These are phyloP conservation scores for Aspergillus clavatus DNA, from an alignment of 2,329 filamentous ascomycete species.

Conservation along the genomic window DNA sequence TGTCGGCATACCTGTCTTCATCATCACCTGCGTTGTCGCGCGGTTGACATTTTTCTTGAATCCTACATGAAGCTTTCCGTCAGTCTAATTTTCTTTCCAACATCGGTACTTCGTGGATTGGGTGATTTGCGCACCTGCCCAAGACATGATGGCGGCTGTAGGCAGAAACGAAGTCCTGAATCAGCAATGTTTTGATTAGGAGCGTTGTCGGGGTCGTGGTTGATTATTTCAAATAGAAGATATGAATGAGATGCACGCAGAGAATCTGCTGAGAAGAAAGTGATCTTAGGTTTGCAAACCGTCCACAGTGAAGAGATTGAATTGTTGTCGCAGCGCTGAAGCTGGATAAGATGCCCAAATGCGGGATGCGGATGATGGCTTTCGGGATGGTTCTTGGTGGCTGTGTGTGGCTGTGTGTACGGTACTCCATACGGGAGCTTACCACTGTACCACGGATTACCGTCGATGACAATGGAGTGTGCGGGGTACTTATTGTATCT, in stretches of 20 bases:
- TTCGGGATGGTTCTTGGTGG: slow-evolving; percentile 11
- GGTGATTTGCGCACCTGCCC: slow-evolving; percentile 55
- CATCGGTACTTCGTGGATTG: not conserved
- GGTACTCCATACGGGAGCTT: not conserved
- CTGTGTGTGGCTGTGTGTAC: slow-evolving; percentile 11
- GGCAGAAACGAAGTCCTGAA: slow-evolving; percentile 5
- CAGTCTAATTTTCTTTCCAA: slow-evolving; percentile 5
- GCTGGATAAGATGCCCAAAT: slow-evolving; percentile 8
- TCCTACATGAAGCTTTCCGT: slow-evolving; percentile 45
- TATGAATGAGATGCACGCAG: not conserved
- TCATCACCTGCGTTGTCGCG: slow-evolving; percentile 99
- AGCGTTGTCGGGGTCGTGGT: too few relatives aligned
- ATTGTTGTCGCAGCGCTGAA: not conserved
- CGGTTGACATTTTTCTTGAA: slow-evolving; percentile 98
- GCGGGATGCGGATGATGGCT: slow-evolving; percentile 9
- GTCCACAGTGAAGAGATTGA: not conserved
- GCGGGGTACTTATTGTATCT: too few relatives aligned
- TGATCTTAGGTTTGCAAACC: not conserved
- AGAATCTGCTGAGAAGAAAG: not conserved
- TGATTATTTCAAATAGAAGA: too few relatives aligned
- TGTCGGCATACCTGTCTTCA: slow-evolving; percentile 78
- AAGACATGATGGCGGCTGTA: slow-evolving; percentile 55
- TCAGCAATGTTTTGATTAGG: not conserved
- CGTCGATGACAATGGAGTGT: not conserved
- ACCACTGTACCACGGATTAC: not conserved